Conservation (phyloP, 495 filamentous ascomycete species). For the Parathielavia hyrcaniae region DNA sequence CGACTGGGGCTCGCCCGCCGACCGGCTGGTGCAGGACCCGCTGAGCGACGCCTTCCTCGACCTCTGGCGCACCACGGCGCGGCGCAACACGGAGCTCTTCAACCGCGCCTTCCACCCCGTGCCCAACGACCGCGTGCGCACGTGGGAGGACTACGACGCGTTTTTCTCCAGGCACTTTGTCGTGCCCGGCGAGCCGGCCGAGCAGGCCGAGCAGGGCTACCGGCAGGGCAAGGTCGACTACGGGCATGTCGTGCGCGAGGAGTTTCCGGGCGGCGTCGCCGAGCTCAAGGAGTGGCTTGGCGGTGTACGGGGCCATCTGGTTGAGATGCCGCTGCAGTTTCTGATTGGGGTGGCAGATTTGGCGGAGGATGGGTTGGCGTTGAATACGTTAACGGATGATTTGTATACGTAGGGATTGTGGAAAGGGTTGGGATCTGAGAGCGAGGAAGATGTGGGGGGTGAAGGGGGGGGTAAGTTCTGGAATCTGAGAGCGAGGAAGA, state of each 20-base stretch:
- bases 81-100: conserved; percentile 80
- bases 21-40: conserved; percentile 69
- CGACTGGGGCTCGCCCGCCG: conserved; percentile 73
- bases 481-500: neutral
- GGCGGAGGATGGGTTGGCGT: conserved; percentile 71
- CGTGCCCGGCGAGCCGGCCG: conserved; percentile 45
- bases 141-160: conserved; percentile 78
- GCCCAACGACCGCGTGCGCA: conserved; percentile 71
- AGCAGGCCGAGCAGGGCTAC: conserved; percentile 26
- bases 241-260: conserved; percentile 78
- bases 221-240: conserved; percentile 51
- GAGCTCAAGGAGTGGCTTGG: conserved; percentile 80
- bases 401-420: conserved; percentile 60
- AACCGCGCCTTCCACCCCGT: conserved; percentile 80
- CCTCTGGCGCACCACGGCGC: conserved; percentile 69
- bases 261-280: conserved; percentile 60
- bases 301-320: conserved; percentile 68
- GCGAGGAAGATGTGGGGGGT: too few species aligned
- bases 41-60: conserved; percentile 58
- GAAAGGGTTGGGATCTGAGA: neutral
- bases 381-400: conserved; percentile 77
- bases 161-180: conserved; percentile 68
- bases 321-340: conserved; percentile 91
- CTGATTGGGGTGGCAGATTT: conserved; percentile 77
- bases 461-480: too few species aligned